Base-by-base conservation (phyloP, 1,284 basidiomycete species). In the Tylopilus microsporus region DNA sequence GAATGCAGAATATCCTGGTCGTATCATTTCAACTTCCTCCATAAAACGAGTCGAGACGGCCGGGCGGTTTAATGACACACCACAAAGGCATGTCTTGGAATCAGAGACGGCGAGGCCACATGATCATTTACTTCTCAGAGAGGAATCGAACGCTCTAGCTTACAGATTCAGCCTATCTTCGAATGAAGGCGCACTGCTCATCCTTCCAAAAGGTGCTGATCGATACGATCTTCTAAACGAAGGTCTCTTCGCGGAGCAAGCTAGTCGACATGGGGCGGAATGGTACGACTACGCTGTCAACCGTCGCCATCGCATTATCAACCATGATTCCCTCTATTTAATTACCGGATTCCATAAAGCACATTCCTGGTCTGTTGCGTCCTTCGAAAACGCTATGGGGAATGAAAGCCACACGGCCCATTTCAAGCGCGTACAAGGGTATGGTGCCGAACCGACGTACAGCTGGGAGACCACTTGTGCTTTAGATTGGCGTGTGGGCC, bases 301-400 rank as follows among this genome's bases (percentile, higher is more conserved):
- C 19, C 46, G 7, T 8, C 46, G 48, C 41, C 46, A 46, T 30
- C 46, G 53, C 6, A 55, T 50, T 15, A 57, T 60, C 48, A 36
- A 32, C 36, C 55, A 46, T 7, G 56, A 60, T 43, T 62, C 61
- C 3, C 58, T 62, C 5, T 62, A 60, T 37, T 32, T 60, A 15
- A 53, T 60, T 37, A 60, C 56, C 9, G 58, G 61, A 5, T 62
- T 30, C 36, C 53, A 62, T 42, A 60, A 57, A 43, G 36, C 61
- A 1, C 55, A 52, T 10, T 53, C 58, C n/a, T 62, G 61, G 58
- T 59, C 55, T 15, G 45, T 60, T 11, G 58, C 60, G 0, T 16
- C 56, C 15, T 60, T 60, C 34, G 45, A 53, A 5, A 19, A 60
- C 21, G 34, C 15, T 3, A 47, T 2, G 49, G 53, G 7, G 13